Conservation (phyloP, 2,329 filamentous ascomycete genomes). For the Orbilia javanica region DNA sequence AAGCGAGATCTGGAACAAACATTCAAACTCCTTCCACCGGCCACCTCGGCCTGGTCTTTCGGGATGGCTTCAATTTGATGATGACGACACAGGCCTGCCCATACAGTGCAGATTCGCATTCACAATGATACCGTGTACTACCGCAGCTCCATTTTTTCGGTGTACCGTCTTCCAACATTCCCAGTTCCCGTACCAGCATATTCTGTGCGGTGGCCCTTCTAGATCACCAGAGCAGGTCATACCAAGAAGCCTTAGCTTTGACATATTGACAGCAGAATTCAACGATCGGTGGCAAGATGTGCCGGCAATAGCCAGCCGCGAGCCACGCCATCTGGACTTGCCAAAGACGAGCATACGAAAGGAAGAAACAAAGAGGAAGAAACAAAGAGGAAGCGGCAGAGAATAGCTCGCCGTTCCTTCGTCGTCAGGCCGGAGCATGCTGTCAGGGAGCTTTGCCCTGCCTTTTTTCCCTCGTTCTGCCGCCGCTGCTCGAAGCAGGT, state of each 20-base stretch:
- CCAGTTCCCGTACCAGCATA: conserved; percentile 32
- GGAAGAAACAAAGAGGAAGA: background rate
- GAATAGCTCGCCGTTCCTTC: background rate
- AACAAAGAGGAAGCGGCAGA: background rate
- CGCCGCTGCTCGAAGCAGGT: conserved; percentile 46
- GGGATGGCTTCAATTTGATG: conserved; percentile 12
- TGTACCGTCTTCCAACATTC: conserved; percentile 54
- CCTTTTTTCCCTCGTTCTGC: conserved; percentile 31
- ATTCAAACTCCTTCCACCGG: conserved; percentile 6
- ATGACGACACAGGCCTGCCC: conserved; percentile 15
- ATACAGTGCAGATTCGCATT: background rate
- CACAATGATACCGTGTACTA: conserved; percentile 12
- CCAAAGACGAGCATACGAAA: background rate
- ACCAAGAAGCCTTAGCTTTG: conserved; percentile 17
- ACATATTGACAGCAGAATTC: conserved; percentile 27
- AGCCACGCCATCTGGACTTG: background rate
- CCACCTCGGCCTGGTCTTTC: conserved; percentile 1
- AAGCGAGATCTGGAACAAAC: conserved; percentile 58
- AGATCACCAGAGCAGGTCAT: conserved; percentile 22
- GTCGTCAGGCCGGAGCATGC: conserved; percentile 21
- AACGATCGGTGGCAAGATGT: conserved; percentile 17
- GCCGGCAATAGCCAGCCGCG: conserved; percentile 14
- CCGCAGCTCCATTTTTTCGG: conserved; percentile 27
- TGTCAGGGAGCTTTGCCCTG: conserved; percentile 43
- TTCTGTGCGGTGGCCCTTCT: conserved; percentile 18